phyloP scores from a whole-genome alignment of 441 rosid genomes.

The Aquilaria agallochum region DNA sequence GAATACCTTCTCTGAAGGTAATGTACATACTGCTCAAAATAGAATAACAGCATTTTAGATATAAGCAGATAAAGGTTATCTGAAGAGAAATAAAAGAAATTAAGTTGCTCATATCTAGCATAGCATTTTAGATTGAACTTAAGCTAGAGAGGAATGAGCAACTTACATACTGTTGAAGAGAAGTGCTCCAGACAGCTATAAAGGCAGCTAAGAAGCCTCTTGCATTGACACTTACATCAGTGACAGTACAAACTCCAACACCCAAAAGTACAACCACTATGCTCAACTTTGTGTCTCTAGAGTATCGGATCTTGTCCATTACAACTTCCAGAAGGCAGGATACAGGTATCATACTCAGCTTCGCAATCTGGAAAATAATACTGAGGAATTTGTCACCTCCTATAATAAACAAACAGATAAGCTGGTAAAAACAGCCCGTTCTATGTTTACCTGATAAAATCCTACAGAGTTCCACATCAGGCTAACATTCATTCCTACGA shows the following conservation, averaged over 20 bases:
- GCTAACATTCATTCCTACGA: conserved; percentile 80
- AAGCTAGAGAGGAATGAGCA: conserved; percentile 7
- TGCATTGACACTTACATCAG: conserved; percentile 69
- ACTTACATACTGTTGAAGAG: conserved; percentile 74
- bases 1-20: conserved; percentile 64
- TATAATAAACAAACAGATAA: conserved; percentile 2
- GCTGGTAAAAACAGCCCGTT: conserved; percentile 2
- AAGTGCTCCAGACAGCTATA: conserved; percentile 74
- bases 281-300: conserved; percentile 75
- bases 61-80: neutral
- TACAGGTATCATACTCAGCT: conserved; percentile 80
- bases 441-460: conserved; percentile 55
- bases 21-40: conserved; percentile 63
- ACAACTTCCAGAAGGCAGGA: conserved; percentile 72
- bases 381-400: conserved; percentile 12
- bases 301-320: conserved; percentile 69
- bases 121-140: conserved; percentile 3
- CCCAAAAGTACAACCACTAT: conserved; percentile 64
- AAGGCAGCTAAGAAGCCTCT: conserved; percentile 67
- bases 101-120: conserved; percentile 1
- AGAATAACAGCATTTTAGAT: conserved; percentile 9
- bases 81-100: neutral
- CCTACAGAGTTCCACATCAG: conserved; percentile 84
- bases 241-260: conserved; percentile 72
- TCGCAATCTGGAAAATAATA: conserved; percentile 51